These are phyloP conservation scores for Globisporangium radiosum DNA, from an alignment of 352 stramenopile species.

Conservation along the genomic window DNA sequence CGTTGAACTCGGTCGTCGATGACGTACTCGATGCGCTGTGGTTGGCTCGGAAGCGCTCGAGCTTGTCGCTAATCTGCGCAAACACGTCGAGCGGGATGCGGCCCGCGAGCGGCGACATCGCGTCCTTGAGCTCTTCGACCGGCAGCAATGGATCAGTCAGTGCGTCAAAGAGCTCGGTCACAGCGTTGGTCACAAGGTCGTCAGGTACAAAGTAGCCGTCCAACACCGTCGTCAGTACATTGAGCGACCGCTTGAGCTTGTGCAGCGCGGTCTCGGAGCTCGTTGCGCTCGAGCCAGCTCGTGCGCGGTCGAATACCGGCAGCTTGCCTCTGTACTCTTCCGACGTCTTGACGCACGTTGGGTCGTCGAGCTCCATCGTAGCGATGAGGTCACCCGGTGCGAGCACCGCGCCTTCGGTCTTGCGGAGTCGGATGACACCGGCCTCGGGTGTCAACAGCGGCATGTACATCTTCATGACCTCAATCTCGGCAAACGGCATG, in stretches of 20 bases:
- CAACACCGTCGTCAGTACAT: constrained; percentile 89
- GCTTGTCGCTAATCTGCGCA: constrained; percentile 81
- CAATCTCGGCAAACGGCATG: constrained; percentile 85
- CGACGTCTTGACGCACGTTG: constrained; percentile 93
- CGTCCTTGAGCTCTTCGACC: constrained; percentile 95
- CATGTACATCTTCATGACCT: constrained; percentile 99
- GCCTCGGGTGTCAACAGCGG: constrained; percentile 95
- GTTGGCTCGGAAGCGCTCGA: constrained; percentile 62
- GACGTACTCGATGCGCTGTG: constrained; percentile 17
- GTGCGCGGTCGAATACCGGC: constrained; percentile 7
- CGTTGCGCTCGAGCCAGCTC: constrained; percentile 12
- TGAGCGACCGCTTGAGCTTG: constrained; percentile 71
- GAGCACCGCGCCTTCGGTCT: constrained; percentile 95
- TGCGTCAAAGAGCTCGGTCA: constrained; percentile 81
- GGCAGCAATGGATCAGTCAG: constrained; percentile 72
- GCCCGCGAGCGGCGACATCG: constrained; percentile 94
- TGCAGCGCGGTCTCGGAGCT: constrained; percentile 47
- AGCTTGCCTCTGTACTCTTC: constrained; percentile 89
- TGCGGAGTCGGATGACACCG: constrained; percentile 93
- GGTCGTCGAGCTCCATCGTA: constrained; percentile 97
- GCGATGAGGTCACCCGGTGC: constrained; percentile 95
- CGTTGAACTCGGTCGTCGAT: constrained; percentile 39
- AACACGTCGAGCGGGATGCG: constrained; percentile 93
- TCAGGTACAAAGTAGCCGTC: constrained; percentile 90
- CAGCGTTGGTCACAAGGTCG: constrained; percentile 78